phyloP scores from a whole-genome alignment of 495 filamentous ascomycete species.

The Neurospora hispaniola region DNA sequence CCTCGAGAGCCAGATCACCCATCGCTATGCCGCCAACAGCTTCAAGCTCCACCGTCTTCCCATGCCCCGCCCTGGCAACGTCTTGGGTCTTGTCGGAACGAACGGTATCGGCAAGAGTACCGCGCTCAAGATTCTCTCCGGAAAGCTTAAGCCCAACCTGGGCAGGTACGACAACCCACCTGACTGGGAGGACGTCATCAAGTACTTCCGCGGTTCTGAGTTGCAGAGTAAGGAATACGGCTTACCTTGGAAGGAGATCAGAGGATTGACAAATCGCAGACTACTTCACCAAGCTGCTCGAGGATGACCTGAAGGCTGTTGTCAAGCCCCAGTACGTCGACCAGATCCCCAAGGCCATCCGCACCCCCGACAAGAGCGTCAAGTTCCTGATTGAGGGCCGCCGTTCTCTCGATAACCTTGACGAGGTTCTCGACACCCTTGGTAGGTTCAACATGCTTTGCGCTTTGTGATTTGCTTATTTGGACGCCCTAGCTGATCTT shows the following conservation, averaged over 20 bases:
- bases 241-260: not conserved
- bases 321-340: constrained; percentile 99
- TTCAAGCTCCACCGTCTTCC: constrained; percentile 97
- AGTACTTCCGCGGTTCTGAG: constrained; percentile 95
- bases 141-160: constrained; percentile 95
- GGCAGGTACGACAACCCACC: constrained; percentile 92
- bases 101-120: constrained; percentile 99
- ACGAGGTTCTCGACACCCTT: constrained; percentile 74
- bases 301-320: constrained; percentile 92
- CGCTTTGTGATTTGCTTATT: constrained; percentile 3
- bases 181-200: constrained; percentile 98
- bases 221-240: constrained; percentile 65
- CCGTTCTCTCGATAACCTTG: constrained; percentile 65
- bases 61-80: constrained; percentile 89
- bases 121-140: constrained; percentile 92
- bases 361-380: constrained; percentile 64
- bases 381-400: constrained; percentile 63
- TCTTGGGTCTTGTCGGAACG: constrained; percentile 93
- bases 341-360: constrained; percentile 88
- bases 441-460: constrained; percentile 36
- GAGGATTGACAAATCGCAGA: constrained; percentile 39
- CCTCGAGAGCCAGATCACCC: constrained; percentile 92
- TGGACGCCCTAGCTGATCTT: constrained; percentile 4
- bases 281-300: constrained; percentile 96
- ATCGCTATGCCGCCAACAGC: constrained; percentile 97